Evolutionary conservation across 2,329 filamentous ascomycete species (phyloP), one percentile per base, ranked within the genome.

Genomic region (Colletotrichum tropicale): DNA sequence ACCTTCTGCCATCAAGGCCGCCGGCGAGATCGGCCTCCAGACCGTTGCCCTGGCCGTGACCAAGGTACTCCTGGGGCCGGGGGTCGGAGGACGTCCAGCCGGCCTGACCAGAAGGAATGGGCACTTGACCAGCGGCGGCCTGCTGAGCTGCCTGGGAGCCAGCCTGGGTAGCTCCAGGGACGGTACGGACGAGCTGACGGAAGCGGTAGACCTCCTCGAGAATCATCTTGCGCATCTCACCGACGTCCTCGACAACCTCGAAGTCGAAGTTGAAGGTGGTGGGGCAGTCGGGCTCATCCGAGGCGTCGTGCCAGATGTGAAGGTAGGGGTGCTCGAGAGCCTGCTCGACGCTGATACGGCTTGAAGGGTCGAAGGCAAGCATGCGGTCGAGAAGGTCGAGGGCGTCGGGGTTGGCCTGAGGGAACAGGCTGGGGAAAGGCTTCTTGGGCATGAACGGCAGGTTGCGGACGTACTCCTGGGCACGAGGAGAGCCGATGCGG

Each of bases 191-290:
- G 36, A 84, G 80, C 82, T 91, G 89, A 77, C 97, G 92, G 92
- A 99, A 99, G 78, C 93, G 91, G 82, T 92, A 90, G 65, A 99
- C 97, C 86, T 99, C 97, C n/a, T 96, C 94, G 75, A 98, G 89
- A 78, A 99, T 99, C 95, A 98, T 98, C 86, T 93, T 93, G 83
- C 97, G 95, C 96, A 99, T 98, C 80, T 98, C 95, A 26, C 89
- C 91, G 24, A 99, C 96, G 60, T 98, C 97, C 69, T 99, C 96
- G 52, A 98, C 92, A n/a, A 98, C 93, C 85, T 99, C 97, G 82
- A 99, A 99, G 84, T 96, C 94, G 88, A 99, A 99, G 89, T 99
- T 96, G 87, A 99, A 99, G 21, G 95, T 96, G 18, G 94, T 95
- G 0, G 96, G 96, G 88, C 96, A 98, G 78, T 93, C 92, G 24